A percentile compares a stretch with the other conserved stretches of the same genome.
Conservation (phyloP, 495 filamentous ascomycete species). For the Aspergillus bertholletiae region DNA sequence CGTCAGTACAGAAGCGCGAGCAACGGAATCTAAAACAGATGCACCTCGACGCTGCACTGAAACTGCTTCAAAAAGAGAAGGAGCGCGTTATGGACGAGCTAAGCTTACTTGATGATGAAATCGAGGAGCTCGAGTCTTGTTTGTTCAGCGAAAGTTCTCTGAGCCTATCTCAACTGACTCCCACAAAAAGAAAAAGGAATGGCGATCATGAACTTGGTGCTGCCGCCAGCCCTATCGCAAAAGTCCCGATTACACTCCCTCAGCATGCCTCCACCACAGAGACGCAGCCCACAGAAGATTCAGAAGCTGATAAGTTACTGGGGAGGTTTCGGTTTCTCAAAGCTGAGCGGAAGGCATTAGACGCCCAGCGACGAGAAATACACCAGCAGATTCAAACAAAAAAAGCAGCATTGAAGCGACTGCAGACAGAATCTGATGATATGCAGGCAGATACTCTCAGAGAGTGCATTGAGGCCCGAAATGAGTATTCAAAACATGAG, state of each 20-base stretch:
- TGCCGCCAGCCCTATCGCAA: too few species aligned
- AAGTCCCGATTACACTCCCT: too few species aligned
- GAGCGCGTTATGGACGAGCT: conserved; percentile 33
- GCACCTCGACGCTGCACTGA: neutral
- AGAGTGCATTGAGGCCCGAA: conserved; percentile 52
- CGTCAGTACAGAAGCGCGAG: neutral
- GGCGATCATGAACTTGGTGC: conserved; percentile 30
- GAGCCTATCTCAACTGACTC: neutral
- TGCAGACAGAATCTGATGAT: neutral
- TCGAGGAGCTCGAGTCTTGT: conserved; percentile 32
- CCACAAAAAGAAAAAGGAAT: conserved; percentile 14
- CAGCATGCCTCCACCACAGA: too few species aligned
- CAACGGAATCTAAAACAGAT: conserved; percentile 23
- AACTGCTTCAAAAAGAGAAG: conserved; percentile 24
- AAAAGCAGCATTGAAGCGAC: neutral
- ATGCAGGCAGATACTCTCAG: neutral
- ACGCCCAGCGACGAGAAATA: neutral
- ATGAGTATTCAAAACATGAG: conserved; percentile 45
- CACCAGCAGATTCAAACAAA: neutral
- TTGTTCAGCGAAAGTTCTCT: conserved; percentile 8
- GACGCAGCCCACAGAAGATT: neutral
- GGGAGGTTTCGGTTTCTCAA: neutral
- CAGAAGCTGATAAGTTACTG: neutral
- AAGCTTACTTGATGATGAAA: conserved; percentile 23
- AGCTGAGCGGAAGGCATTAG: conserved; percentile 35